Evolutionary conservation across 805 yeast species (phyloP).

Genomic region (Wickerhamiella dianesei): DNA sequence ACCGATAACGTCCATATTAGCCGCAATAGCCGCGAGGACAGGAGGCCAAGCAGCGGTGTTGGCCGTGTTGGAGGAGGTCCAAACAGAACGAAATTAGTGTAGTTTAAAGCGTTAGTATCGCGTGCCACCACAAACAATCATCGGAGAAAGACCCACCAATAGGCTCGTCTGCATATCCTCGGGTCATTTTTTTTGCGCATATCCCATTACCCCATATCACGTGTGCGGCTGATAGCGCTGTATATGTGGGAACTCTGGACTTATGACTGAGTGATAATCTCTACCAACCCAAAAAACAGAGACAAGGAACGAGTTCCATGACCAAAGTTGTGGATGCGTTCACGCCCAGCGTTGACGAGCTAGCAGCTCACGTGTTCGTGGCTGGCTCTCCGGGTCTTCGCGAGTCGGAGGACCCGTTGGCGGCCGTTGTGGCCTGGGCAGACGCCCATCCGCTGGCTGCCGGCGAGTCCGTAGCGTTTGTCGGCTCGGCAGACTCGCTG

Average conservation of each 20-base stretch:
- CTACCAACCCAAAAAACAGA: too few relatives aligned
- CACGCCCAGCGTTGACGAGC: neutral
- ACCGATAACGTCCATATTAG: too few relatives aligned
- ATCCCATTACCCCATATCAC: neutral
- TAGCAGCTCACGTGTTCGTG: neutral
- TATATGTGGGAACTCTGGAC: too few relatives aligned
- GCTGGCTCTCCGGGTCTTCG: neutral
- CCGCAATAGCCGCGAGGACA: too few relatives aligned
- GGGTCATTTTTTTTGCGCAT: neutral
- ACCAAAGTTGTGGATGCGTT: neutral
- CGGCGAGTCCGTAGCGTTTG: conserved; percentile 8
- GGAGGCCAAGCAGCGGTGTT: too few relatives aligned
- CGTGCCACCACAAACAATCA: too few relatives aligned
- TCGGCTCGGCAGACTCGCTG: conserved; percentile 12
- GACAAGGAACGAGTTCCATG: too few relatives aligned
- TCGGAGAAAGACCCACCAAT: too few relatives aligned
- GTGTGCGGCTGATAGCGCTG: neutral
- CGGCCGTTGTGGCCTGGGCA: conserved; percentile 8
- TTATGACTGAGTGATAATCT: neutral
- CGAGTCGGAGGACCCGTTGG: conserved; percentile 10
- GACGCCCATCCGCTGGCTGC: conserved; percentile 2
- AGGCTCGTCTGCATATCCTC: neutral
- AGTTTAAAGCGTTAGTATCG: too few relatives aligned
- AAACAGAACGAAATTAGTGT: too few relatives aligned
- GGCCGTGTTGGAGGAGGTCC: too few relatives aligned